Evolutionary conservation across 345 rosid species (phyloP), one percentile per base, ranked within the genome.

Genomic region (Alliaria petiolata): DNA sequence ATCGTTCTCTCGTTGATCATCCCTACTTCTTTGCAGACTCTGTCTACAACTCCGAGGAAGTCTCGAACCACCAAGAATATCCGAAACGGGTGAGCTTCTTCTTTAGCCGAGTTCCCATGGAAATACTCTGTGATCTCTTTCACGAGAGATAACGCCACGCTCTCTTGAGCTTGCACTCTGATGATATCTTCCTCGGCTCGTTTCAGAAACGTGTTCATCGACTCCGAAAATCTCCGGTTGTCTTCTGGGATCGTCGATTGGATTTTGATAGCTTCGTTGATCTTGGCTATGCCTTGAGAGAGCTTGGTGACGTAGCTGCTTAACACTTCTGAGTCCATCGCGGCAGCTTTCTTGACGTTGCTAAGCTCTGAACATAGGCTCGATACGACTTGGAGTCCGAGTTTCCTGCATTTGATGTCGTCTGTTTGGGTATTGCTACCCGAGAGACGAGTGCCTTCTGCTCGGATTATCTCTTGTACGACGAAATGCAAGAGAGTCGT

Each of bases 91-190:
- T 90, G 99, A 26, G 98, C 96, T 82, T 95, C 98, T 84, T 95
- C 99, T 82, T 86, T 92, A 0, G 97, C 92, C n/a, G 99, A 95
- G 85, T 92, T 86, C 13, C 99, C 99, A 38, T 95, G 99, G 85
- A 95, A 95, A 79, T 92, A 95, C 76, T 92, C 99, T 2, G 99
- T 95, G 61, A 92, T 92, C 55, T 95, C 99, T 76, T 95, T 95
- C 54, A 92, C 98, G 1, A 95, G 76, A 4, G 98, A 90, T 42
- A 90, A 69, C 7, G 96, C 90, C 40, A 88, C 89, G 8, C 96
- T 95, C 76, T 92, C 99, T 55, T 82, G 92, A 28, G 99, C 96
- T 75, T 87, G 98, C 81, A 95, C 86, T 80, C 87, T 86, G 56
- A 85, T 76, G 25, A 92, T 87, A 74, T 95, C 97, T 71, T 86